Base-by-base conservation (phyloP, 2,329 filamentous ascomycete species). In the Sclerotiophoma versabilis region DNA sequence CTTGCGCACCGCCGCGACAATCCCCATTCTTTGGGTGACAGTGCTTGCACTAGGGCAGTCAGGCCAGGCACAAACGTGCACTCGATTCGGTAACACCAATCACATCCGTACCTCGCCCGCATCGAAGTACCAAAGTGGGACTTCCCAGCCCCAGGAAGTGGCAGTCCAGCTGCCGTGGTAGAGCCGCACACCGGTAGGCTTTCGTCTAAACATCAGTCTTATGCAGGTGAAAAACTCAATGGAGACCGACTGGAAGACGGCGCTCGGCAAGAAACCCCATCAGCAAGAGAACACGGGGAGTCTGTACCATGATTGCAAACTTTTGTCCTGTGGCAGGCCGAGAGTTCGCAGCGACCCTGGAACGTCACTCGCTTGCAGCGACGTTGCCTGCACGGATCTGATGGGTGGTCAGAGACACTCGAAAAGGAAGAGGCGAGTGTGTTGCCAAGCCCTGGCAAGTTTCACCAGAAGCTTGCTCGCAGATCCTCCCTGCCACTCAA, bases 41-140 rank as follows among this genome's bases (percentile, higher is more conserved):
- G 59, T 51, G 47, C 55, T 59, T 57, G 56, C 62, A 64, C 63
- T 62, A 60, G 56, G 41, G 30, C 38, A 50, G 48, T 58, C 61
- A 60, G 42, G 54, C 57, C 57, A 58, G 62, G 56, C 52, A 59
- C 60, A 66, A 58, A 60, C 61, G 60, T 59, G 60, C 58, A 52
- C 55, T 58, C 43, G 54, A 39, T 30, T 44, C 32, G 42, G 59
- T 57, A 20, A 52, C 57, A 58, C 65, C 65, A 72, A 72, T 70
- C 67, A 69, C 39, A 49, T 30, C 23, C 33, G 27, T 36, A 51
- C 25, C 25, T 39, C 34, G 54, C 26, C 42, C 53, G 57, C 56
- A 50, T 55, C 26, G 36, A 61, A 20, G 59, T 55, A 62, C 48
- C 55, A 59, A 58, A 62, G 64, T 56, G 54, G 47, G 20, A 25